Conservation (phyloP, 148 eudicot genomes). For the Vaccinium macrocarpon region DNA sequence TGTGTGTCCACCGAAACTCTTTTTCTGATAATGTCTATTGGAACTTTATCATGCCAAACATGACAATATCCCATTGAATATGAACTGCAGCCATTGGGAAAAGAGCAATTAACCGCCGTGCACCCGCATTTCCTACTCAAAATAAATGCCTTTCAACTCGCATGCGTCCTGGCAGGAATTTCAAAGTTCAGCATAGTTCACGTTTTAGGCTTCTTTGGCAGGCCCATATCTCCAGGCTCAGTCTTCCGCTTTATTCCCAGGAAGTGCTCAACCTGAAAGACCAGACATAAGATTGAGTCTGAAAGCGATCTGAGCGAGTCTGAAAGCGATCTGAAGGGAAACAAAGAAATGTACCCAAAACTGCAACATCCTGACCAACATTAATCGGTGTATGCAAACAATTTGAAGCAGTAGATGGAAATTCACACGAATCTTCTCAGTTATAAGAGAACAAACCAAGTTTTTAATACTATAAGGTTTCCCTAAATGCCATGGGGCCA, state of each 20-base stretch:
- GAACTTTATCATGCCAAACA: background rate
- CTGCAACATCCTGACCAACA: background rate
- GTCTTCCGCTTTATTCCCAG: conserved; percentile 84
- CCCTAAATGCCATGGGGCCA: background rate
- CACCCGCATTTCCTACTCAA: background rate
- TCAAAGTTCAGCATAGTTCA: background rate
- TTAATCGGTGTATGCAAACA: background rate
- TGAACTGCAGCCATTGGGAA: background rate
- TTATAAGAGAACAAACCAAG: background rate
- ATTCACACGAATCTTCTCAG: background rate
- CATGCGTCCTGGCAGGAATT: background rate
- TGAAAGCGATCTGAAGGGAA: background rate
- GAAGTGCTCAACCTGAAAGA: conserved; percentile 82
- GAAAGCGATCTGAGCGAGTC: background rate
- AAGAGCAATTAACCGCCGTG: too few relatives aligned
- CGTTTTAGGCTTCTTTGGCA: conserved; percentile 61
- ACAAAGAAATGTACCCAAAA: background rate
- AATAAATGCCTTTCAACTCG: background rate
- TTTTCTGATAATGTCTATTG: background rate
- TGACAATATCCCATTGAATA: background rate
- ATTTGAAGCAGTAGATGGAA: background rate
- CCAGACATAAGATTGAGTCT: background rate
- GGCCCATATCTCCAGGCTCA: conserved; percentile 40
- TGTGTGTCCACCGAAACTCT: background rate
- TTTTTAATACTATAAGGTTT: background rate